Conservation (phyloP, 2,329 filamentous ascomycete genomes). For the Sporothrix pallida region DNA sequence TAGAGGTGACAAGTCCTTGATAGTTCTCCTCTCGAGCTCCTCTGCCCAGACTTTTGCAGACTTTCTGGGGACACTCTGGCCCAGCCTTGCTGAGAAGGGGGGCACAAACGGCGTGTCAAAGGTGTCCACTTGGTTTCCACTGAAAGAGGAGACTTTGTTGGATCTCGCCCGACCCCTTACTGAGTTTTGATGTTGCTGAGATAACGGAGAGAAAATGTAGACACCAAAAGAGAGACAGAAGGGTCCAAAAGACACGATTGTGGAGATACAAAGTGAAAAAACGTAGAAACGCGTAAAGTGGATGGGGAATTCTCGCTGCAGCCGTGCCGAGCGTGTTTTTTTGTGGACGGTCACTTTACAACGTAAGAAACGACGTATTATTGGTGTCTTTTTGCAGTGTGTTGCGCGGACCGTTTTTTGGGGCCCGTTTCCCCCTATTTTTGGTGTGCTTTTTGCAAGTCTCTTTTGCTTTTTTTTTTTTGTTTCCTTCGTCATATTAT, state of each 20-base stretch:
- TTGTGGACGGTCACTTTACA: background rate
- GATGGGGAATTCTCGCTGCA: conserved; percentile 2
- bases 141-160: background rate
- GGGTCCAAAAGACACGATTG: background rate
- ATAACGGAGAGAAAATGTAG: background rate
- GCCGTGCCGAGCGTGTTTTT: conserved; percentile 3
- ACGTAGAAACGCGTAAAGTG: conserved; percentile 16
- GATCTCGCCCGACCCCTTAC: background rate
- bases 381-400: background rate
- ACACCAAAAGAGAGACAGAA: background rate
- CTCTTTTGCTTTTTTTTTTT: background rate
- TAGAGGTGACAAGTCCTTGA: background rate
- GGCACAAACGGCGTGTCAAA: background rate
- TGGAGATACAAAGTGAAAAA: background rate
- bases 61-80: background rate
- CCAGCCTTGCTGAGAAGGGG: conserved; percentile 14
- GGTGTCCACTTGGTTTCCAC: conserved; percentile 7
- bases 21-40: background rate
- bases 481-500: conserved; percentile 6
- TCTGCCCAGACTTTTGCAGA: background rate
- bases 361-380: too few relatives aligned
- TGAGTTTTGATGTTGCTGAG: background rate
- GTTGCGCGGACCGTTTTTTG: background rate
- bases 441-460: background rate
- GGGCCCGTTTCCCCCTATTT: background rate